These are phyloP conservation scores for Gracilaria vermiculophylla DNA, from an alignment of 23 red algal genomes.

Conservation along the genomic window DNA sequence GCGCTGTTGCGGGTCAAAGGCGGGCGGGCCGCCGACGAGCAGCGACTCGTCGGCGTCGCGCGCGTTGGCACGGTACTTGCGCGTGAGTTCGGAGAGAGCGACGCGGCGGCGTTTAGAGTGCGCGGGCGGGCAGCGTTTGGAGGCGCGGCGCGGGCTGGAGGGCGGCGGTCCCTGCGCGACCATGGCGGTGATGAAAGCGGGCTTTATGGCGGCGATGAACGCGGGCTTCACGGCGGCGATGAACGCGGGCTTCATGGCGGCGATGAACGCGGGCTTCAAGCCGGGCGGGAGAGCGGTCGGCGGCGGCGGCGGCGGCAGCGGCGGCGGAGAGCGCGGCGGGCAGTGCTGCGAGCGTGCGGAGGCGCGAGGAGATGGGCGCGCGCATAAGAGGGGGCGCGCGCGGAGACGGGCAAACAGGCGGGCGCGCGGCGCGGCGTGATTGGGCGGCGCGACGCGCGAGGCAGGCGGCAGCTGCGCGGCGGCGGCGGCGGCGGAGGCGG, in stretches of 20 bases:
- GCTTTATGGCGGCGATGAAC: background rate
- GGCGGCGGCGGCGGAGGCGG: background rate
- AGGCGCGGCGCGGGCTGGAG: background rate
- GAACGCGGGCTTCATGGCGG: background rate
- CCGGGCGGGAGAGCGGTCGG: too few species aligned
- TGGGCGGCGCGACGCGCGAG: conserved; percentile 3
- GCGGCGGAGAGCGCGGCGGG: background rate
- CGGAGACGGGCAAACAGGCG: background rate
- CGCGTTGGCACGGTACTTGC: conserved; percentile 32
- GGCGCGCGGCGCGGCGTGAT: background rate
- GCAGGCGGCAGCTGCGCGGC: background rate
- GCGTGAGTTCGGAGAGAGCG: conserved; percentile 42
- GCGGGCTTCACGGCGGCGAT: background rate
- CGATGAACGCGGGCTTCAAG: conserved; percentile 24
- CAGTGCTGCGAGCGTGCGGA: background rate
- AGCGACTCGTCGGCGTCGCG: conserved; percentile 23
- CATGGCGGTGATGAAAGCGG: conserved; percentile 24
- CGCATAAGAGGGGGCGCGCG: background rate
- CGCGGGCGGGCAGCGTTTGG: background rate
- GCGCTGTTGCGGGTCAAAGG: background rate
- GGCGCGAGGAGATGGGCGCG: background rate
- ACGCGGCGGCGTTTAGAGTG: conserved; percentile 5
- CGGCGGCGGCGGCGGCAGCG: too few species aligned
- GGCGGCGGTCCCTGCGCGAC: background rate
- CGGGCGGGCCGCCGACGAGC: background rate